A percentile compares a stretch with the other conserved stretches of the same genome.
These are phyloP conservation scores for Acer yangbiense DNA, from an alignment of 345 rosid genomes.

Conservation along the genomic window DNA sequence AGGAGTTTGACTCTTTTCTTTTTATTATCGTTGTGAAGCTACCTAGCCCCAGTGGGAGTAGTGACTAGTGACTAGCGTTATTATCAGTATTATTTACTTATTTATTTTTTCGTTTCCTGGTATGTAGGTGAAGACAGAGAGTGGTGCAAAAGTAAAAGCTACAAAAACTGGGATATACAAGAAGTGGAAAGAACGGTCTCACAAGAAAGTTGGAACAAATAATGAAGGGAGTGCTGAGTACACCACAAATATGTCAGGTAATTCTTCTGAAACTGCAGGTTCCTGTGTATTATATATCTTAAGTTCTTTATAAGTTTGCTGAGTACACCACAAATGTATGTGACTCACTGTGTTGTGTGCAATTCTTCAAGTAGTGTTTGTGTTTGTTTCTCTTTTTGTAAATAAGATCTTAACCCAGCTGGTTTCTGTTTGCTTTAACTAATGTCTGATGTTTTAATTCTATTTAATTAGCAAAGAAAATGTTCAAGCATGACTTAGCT, in stretches of 20 bases:
- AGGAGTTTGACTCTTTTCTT: not conserved
- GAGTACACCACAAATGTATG: not conserved
- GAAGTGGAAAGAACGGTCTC: conserved; percentile 82
- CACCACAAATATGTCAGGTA: conserved; percentile 53
- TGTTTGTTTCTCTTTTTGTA: not conserved
- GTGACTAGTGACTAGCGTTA: not conserved
- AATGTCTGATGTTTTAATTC: not conserved
- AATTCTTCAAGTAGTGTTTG: not conserved
- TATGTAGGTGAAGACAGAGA: conserved; percentile 78
- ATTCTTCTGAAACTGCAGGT: conserved; percentile 8
- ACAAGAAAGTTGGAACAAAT: conserved; percentile 52
- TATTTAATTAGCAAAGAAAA: not conserved
- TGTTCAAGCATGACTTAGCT: not conserved
- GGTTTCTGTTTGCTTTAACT: not conserved
- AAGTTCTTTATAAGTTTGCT: not conserved
- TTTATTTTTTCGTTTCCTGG: conserved; percentile 9
- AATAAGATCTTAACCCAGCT: not conserved
- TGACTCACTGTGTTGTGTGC: not conserved
- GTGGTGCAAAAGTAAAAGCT: conserved; percentile 81
- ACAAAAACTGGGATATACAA: conserved; percentile 84
- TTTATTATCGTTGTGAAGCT: not conserved
- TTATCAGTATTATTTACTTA: not conserved
- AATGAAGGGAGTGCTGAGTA: conserved; percentile 48
- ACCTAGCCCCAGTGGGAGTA: not conserved
- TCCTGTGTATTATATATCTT: not conserved